Conservation (phyloP, 257 asterid species). For the Solanum chilense region DNA sequence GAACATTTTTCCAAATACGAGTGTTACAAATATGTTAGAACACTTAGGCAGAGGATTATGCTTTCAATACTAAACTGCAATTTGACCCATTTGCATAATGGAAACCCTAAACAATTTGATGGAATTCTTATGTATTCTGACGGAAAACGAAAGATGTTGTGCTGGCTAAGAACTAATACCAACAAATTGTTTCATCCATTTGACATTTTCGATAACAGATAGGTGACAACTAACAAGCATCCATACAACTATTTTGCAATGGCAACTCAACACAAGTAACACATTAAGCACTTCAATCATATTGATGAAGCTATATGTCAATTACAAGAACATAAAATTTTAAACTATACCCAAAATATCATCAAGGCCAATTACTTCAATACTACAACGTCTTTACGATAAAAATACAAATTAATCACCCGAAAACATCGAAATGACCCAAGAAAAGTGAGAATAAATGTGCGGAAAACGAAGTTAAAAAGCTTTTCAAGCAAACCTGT, state of each 20-base stretch:
- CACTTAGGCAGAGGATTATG: background rate
- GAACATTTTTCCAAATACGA: background rate
- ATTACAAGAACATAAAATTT: background rate
- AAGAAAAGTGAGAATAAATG: background rate
- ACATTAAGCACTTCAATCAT: background rate
- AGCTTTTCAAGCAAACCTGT: conserved; percentile 38
- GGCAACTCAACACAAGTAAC: background rate
- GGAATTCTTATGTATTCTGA: background rate
- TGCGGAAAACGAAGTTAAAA: background rate
- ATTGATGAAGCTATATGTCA: background rate
- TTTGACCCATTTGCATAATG: background rate
- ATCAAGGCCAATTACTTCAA: background rate
- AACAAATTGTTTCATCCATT: background rate
- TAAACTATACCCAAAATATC: background rate
- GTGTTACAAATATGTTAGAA: background rate
- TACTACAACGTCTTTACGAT: background rate
- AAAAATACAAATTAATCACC: background rate
- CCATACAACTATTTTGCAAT: background rate
- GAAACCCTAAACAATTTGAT: background rate
- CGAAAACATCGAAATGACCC: background rate
- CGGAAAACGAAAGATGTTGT: background rate
- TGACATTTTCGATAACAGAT: background rate
- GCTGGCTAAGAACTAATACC: background rate
- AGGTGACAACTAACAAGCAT: background rate
- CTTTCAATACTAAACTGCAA: background rate